Percentiles rank a stretch among this genome's conserved stretches.
Conservation (phyloP, 2,329 filamentous ascomycete species). For the Sporothrix brunneoviolacea region DNA sequence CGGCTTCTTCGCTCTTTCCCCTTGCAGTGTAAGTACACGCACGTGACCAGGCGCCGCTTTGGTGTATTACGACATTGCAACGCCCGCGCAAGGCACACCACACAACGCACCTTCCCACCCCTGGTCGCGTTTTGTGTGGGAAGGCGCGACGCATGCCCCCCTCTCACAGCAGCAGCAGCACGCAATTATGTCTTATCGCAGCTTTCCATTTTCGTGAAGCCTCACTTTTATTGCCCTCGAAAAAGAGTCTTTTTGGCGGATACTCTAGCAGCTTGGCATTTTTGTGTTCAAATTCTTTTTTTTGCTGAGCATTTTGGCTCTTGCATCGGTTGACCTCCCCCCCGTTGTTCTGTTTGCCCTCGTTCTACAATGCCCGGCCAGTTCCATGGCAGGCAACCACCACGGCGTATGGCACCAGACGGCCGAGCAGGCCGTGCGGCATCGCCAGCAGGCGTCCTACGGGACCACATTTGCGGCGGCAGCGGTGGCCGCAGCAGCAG, state of each 20-base stretch:
- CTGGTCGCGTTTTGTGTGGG: not conserved
- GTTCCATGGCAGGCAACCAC: conserved; percentile 12
- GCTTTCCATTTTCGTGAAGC: no score
- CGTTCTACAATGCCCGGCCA: not conserved
- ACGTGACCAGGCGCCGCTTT: conserved; percentile 15
- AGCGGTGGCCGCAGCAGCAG: not conserved
- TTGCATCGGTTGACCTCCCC: not conserved
- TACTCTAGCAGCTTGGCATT: not conserved
- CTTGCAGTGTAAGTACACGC: not conserved
- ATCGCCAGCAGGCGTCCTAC: not conserved
- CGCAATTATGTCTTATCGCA: no score
- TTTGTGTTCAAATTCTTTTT: not conserved
- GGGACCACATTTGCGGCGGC: conserved; percentile 3
- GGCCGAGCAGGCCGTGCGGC: conserved; percentile 15
- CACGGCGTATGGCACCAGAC: conserved; percentile 18
- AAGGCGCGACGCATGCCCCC: not conserved
- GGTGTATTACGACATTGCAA: conserved; percentile 1
- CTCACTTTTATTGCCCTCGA: no score
- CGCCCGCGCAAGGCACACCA: no score
- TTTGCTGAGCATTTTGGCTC: not conserved
- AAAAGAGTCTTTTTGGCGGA: no score
- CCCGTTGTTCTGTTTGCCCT: no score
- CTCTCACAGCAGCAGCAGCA: not conserved
- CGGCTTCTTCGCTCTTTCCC: no score
- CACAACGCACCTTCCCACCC: not conserved